Evolutionary conservation across 2,329 filamentous ascomycete species (phyloP).

Genomic region (Cryoendolithus antarcticus): DNA sequence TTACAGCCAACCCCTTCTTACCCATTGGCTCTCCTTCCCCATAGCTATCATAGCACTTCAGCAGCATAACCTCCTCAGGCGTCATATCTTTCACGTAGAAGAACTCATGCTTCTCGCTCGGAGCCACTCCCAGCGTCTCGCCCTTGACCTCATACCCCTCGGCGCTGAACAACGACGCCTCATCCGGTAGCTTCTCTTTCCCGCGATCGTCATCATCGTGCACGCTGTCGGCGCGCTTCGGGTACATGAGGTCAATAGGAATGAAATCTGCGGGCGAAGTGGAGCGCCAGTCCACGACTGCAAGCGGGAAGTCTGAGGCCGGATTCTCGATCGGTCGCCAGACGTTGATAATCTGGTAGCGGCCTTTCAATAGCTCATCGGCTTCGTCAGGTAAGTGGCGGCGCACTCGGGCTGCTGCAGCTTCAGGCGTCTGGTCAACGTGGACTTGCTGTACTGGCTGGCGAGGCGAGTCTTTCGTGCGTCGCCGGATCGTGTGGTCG

Average conservation of each 20-base stretch:
- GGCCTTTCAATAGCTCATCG: constrained; percentile 42
- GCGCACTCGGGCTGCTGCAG: constrained; percentile 49
- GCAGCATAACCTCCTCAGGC: constrained; percentile 40
- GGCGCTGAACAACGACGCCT: constrained; percentile 33
- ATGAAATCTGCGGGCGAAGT: constrained; percentile 47
- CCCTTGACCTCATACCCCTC: constrained; percentile 51
- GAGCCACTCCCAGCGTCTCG: constrained; percentile 49
- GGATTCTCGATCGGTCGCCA: constrained; percentile 56
- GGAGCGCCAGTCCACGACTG: constrained; percentile 53
- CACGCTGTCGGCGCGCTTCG: constrained; percentile 29
- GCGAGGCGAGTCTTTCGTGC: constrained; percentile 42
- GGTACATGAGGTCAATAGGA: constrained; percentile 51
- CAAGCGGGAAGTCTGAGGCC: constrained; percentile 55
- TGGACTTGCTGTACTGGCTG: constrained; percentile 59
- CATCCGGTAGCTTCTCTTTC: constrained; percentile 44
- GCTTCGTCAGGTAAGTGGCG: constrained; percentile 48
- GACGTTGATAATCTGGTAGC: constrained; percentile 59
- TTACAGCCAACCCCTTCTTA: constrained; percentile 27
- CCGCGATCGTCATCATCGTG: constrained; percentile 42
- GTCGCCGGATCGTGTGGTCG: constrained; percentile 56
- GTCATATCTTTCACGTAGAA: constrained; percentile 59
- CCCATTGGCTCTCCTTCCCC: constrained; percentile 30
- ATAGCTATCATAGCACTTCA: constrained; percentile 38
- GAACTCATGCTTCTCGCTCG: constrained; percentile 47
- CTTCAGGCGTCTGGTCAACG: constrained; percentile 56